phyloP scores from a whole-genome alignment of 1,284 basidiomycete species.

The Naganishia sp. region DNA sequence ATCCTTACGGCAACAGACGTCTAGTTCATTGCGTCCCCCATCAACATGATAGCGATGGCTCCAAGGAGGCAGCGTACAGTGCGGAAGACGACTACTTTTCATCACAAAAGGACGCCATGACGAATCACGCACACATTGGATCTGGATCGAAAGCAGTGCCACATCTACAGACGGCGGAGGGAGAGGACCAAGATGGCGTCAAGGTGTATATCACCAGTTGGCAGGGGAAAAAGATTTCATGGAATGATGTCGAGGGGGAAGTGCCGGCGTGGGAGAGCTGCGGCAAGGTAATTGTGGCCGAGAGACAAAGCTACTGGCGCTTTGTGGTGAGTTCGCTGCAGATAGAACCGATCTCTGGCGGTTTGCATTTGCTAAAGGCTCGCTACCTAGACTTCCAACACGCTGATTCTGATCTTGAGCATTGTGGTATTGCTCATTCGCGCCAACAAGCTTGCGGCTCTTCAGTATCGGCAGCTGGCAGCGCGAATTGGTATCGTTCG shows the following conservation, averaged over 20 bases:
- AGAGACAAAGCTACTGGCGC: constrained; percentile 81
- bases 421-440: constrained; percentile 67
- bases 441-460: constrained; percentile 65
- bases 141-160: constrained; percentile 6
- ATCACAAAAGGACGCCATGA: constrained; percentile 10
- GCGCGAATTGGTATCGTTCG: constrained; percentile 64
- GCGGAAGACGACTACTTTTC: constrained; percentile 29
- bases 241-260: constrained; percentile 57
- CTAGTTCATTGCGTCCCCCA: constrained; percentile 73
- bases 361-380: neutral
- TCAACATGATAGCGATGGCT: constrained; percentile 25
- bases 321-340: constrained; percentile 64
- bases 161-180: constrained; percentile 8
- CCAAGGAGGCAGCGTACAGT: constrained; percentile 33
- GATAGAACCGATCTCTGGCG: too few species aligned
- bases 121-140: constrained; percentile 2
- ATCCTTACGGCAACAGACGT: constrained; percentile 84
- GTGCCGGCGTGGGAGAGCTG: constrained; percentile 85
- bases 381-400: constrained; percentile 60
- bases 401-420: constrained; percentile 68
- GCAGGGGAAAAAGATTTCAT: constrained; percentile 33
- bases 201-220: constrained; percentile 31
- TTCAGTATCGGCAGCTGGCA: constrained; percentile 76
- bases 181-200: constrained; percentile 11
- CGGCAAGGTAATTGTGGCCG: constrained; percentile 72